Conservation (phyloP, 1,284 basidiomycete species). For the Leccinum brunneo-olivaceum region DNA sequence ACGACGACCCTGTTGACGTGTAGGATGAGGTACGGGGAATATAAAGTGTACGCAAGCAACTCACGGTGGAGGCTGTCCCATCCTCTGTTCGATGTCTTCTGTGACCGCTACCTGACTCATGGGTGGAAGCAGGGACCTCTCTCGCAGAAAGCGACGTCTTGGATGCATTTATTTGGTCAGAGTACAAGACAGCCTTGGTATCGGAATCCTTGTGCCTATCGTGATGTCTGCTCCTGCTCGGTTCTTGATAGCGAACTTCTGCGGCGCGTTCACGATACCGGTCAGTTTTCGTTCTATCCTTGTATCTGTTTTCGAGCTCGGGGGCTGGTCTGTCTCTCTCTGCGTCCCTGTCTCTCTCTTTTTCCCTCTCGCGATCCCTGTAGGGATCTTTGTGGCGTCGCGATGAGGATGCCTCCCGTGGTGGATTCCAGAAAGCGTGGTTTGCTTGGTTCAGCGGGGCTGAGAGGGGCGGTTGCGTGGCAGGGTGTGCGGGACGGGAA, state of each 20-base stretch:
- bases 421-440: conserved; percentile 22
- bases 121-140: conserved; percentile 22
- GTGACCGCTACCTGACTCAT: conserved; percentile 24
- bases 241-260: conserved; percentile 23
- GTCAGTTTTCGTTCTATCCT: conserved; percentile 25
- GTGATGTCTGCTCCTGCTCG: conserved; percentile 17
- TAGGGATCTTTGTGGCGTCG: conserved; percentile 21
- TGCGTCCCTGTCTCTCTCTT: conserved; percentile 17
- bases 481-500: conserved; percentile 19
- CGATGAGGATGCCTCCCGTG: conserved; percentile 17
- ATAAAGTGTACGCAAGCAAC: conserved; percentile 15
- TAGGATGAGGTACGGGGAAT: conserved; percentile 9
- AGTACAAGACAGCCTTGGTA: conserved; percentile 20
- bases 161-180: conserved; percentile 26
- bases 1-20: conserved; percentile 24
- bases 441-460: conserved; percentile 18
- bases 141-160: conserved; percentile 26
- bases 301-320: conserved; percentile 26
- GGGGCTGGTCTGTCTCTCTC: conserved; percentile 15
- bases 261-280: conserved; percentile 24
- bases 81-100: conserved; percentile 31
- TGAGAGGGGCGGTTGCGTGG: conserved; percentile 21
- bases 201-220: conserved; percentile 32
- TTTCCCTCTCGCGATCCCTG: conserved; percentile 22
- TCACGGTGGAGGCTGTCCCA: conserved; percentile 23